Base-by-base conservation (phyloP, 2,329 filamentous ascomycete genomes). In the Apiospora marii region DNA sequence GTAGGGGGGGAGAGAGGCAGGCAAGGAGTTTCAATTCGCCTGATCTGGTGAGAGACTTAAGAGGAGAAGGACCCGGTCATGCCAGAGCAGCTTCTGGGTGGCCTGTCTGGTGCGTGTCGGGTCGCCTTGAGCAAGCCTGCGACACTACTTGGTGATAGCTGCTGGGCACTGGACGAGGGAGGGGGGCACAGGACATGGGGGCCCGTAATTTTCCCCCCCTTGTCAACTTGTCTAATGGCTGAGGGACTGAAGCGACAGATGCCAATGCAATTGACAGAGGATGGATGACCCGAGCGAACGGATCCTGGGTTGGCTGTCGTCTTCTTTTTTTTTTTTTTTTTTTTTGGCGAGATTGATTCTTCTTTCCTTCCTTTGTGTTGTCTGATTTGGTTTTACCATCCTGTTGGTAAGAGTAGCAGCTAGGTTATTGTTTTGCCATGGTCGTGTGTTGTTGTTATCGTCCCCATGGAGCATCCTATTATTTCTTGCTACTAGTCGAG, bases 1-100 rank as follows among this genome's bases (percentile, higher is more conserved):
- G 67, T 48, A 48, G 43, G 41, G 27, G 58, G 64, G 67, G 37
- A 37, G 67, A 27, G 43, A 68, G 41, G 24, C 41, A 48, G 43
- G 67, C 67, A 68, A 46, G 41, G 67, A 68, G 67, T 68, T 68
- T 48, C 41, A 68, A 68, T 68, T 46, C 67, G 64, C 43, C 64
- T 68, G 67, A 44, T 27, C 44, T 68, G 58, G 24, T 13, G 67
- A 68, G 67, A 61, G 67, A 68, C 44, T 48, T 22, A 30, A 68
- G 41, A 34, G 44, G 30, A 30, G 30, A 30, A n/a, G 67, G 67
- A 68, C 67, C 67, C n/a, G 67, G 67, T 48, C 67, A 46, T 43
- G 24, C 58, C 30, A 64, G 58, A 64, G 58, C 58, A 64, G 58
- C 58, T 64, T n/a, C 37, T n/a, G 22, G 58, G 30, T 64, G 58